Percentiles rank a stretch among this genome's conserved stretches.
These are phyloP conservation scores for Gaeumannomyces sp. DNA, from an alignment of 2,329 filamentous ascomycete species.

Conservation along the genomic window DNA sequence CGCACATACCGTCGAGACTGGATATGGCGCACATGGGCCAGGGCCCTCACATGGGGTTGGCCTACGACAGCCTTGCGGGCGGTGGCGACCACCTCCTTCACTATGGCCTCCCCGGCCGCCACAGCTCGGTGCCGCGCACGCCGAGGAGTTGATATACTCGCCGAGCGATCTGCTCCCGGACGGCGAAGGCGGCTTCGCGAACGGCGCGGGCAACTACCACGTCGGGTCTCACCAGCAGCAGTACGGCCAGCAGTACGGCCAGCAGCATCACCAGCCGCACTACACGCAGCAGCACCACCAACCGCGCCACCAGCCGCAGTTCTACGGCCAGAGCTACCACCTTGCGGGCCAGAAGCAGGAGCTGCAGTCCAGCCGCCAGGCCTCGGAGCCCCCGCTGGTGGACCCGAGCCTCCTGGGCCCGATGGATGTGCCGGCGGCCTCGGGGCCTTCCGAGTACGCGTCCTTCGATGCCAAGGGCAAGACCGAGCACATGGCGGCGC, in stretches of 20 bases:
- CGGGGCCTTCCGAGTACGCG: too few relatives aligned
- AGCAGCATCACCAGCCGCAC: neutral
- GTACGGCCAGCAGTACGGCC: conserved; percentile 1
- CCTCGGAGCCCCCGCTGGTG: neutral
- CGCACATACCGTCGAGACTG: neutral
- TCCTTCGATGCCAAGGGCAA: too few relatives aligned
- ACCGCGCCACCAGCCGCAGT: neutral
- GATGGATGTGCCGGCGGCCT: neutral
- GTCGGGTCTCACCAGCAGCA: conserved; percentile 11
- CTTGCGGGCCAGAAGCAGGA: neutral
- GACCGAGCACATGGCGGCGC: neutral
- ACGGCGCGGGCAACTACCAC: conserved; percentile 2
- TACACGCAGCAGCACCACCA: neutral
- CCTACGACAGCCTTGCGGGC: neutral
- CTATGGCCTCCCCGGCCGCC: neutral
- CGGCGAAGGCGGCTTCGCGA: too few relatives aligned
- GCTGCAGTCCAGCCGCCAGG: neutral
- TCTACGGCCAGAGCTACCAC: conserved; percentile 4
- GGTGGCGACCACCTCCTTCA: neutral
- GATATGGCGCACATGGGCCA: neutral
- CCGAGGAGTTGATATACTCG: neutral
- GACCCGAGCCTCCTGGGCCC: neutral
- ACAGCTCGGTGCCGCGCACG: neutral
- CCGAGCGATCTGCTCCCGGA: neutral
- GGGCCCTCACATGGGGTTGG: neutral